These are phyloP conservation scores for Boletus bicolor DNA, from an alignment of 768 basidiomycete species.

Conservation along the genomic window DNA sequence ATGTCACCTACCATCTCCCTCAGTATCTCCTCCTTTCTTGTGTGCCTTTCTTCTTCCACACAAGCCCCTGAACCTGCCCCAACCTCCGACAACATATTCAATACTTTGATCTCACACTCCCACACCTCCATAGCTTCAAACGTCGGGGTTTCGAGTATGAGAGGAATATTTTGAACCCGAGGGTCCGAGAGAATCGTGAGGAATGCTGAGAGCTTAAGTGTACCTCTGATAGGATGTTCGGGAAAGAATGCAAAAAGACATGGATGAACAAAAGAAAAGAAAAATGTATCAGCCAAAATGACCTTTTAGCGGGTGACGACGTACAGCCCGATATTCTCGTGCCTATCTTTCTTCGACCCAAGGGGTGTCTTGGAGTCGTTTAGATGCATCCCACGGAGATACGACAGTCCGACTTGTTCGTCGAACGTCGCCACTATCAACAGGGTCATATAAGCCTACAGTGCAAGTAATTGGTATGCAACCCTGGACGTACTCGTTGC, in stretches of 20 bases:
- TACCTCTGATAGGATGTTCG: conserved; percentile 45
- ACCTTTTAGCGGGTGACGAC: conserved; percentile 25
- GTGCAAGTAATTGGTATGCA: neutral
- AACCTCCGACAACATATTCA: conserved; percentile 43
- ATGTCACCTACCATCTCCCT: conserved; percentile 12
- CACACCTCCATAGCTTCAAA: conserved; percentile 67
- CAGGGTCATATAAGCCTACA: neutral
- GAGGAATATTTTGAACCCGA: conserved; percentile 65
- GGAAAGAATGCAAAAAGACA: neutral
- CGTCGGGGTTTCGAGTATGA: conserved; percentile 80
- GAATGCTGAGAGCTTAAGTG: conserved; percentile 63
- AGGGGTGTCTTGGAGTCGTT: conserved; percentile 76
- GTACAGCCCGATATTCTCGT: conserved; percentile 82
- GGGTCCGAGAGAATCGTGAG: conserved; percentile 64
- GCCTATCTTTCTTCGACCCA: conserved; percentile 69
- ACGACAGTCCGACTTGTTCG: conserved; percentile 61
- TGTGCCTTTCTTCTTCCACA: neutral
- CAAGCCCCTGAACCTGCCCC: neutral
- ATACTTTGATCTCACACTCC: conserved; percentile 66
- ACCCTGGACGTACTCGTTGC: conserved; percentile 20
- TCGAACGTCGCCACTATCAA: conserved; percentile 63
- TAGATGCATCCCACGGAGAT: conserved; percentile 79
- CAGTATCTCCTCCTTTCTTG: neutral
- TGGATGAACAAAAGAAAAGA: neutral
- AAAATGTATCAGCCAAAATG: neutral